Evolutionary conservation across 1,139 yeast species (phyloP).

Genomic region (Geotrichum aggregatum): DNA sequence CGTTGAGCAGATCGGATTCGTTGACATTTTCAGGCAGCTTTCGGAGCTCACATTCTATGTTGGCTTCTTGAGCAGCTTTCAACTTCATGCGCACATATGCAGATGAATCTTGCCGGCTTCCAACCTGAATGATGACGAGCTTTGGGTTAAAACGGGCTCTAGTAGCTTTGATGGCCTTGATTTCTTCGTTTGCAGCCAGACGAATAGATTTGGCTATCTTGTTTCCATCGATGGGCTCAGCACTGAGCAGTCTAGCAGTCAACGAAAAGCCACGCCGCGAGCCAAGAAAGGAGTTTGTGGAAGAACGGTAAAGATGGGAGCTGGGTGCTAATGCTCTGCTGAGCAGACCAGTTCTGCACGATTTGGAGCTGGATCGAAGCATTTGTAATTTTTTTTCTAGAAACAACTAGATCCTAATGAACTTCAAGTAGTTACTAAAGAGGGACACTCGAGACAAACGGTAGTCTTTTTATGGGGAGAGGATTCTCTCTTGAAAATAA

Average conservation of each 20-base stretch:
- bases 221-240: conserved; percentile 62
- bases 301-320: conserved; percentile 1
- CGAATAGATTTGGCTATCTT: conserved; percentile 51
- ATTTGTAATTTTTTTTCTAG: neutral
- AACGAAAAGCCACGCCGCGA: conserved; percentile 19
- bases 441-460: no score
- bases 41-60: conserved; percentile 36
- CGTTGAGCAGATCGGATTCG: conserved; percentile 49
- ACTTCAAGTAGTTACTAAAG: no score
- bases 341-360: conserved; percentile 4
- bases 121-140: conserved; percentile 84
- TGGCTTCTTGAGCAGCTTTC: conserved; percentile 65
- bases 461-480: no score
- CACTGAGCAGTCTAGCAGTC: conserved; percentile 24
- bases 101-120: conserved; percentile 81
- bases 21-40: conserved; percentile 36
- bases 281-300: conserved; percentile 3
- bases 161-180: conserved; percentile 47
- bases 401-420: no score
- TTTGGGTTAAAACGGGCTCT: conserved; percentile 67
- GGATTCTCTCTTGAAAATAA: no score
- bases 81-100: conserved; percentile 93
- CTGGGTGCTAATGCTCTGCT: neutral
- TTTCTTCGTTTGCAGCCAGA: conserved; percentile 39
- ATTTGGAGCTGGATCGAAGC: conserved; percentile 15